These are phyloP conservation scores for Pneumocystis wakefieldiae DNA, from an alignment of 1,139 yeast genomes.

Conservation along the genomic window DNA sequence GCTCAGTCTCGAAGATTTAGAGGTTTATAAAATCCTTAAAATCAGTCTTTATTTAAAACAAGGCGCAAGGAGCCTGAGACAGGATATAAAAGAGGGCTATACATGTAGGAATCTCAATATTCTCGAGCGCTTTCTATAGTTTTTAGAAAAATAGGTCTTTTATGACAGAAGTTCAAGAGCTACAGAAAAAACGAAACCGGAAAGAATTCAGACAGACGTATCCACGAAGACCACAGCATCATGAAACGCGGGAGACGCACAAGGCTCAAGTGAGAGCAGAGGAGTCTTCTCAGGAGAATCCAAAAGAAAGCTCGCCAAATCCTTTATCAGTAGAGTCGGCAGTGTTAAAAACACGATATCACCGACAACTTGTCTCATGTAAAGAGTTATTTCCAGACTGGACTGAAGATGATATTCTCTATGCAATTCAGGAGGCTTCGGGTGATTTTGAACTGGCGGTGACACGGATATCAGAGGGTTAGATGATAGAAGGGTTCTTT, in stretches of 20 bases:
- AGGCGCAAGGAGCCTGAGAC: neutral
- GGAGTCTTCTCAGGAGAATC: neutral
- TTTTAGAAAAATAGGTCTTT: neutral
- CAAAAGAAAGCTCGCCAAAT: neutral
- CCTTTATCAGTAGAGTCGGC: neutral
- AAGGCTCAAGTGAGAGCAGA: neutral
- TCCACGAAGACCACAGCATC: neutral
- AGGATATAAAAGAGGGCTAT: neutral
- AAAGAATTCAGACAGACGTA: neutral
- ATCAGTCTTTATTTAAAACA: neutral
- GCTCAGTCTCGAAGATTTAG: neutral
- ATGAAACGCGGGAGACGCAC: neutral
- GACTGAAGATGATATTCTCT: constrained; percentile 70
- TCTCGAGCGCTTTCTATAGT: neutral
- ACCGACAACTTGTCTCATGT: constrained; percentile 41
- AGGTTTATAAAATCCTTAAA: neutral
- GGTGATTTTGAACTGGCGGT: constrained; percentile 67
- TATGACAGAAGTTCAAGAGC: neutral
- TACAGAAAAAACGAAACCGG: neutral
- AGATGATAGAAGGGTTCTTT: neutral
- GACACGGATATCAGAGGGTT: constrained; percentile 74
- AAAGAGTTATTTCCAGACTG: constrained; percentile 89
- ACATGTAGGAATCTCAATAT: neutral
- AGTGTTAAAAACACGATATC: constrained; percentile 19
- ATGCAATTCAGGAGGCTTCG: constrained; percentile 57